A percentile compares a stretch with the other conserved stretches of the same genome.
phyloP scores from a whole-genome alignment of 164 flowering plant genomes.

The Nymphaea colorata region DNA sequence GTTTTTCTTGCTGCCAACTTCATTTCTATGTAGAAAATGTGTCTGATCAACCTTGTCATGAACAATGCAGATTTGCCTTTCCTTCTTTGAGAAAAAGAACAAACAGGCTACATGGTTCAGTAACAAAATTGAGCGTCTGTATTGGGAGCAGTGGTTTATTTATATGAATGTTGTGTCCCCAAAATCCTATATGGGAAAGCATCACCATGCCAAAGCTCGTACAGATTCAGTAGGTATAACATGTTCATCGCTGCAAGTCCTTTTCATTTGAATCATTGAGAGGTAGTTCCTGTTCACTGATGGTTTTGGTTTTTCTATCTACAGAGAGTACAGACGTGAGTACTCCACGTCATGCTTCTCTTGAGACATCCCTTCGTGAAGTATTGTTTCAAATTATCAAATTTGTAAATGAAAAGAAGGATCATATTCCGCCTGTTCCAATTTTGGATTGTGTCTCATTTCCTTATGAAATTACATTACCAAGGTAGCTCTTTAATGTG shows the following conservation, averaged over 20 bases:
- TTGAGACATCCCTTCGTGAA: conserved; percentile 78
- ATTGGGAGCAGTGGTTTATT: conserved; percentile 96
- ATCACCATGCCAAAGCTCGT: conserved; percentile 53
- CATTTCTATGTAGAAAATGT: too few relatives aligned
- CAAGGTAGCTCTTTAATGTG: conserved; percentile 37
- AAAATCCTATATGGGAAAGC: conserved; percentile 53
- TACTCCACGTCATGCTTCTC: conserved; percentile 50
- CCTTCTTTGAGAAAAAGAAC: conserved; percentile 83
- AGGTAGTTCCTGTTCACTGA: neutral
- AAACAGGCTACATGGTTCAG: conserved; percentile 85
- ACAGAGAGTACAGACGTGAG: conserved; percentile 66
- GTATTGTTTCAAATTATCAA: conserved; percentile 84
- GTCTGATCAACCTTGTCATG: neutral
- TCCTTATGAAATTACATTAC: conserved; percentile 85
- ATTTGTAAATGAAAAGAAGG: conserved; percentile 96
- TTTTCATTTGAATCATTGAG: neutral
- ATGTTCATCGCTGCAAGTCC: neutral
- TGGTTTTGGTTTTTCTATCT: conserved; percentile 3
- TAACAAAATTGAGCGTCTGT: conserved; percentile 66
- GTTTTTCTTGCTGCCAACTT: too few relatives aligned
- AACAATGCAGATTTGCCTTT: conserved; percentile 64
- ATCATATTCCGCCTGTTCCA: conserved; percentile 82
- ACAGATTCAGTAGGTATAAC: conserved; percentile 68
- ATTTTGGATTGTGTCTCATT: conserved; percentile 58
- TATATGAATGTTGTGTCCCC: conserved; percentile 63